Conservation (phyloP, 108 stramenopile genomes). For the Fragilaria crotonensis region DNA sequence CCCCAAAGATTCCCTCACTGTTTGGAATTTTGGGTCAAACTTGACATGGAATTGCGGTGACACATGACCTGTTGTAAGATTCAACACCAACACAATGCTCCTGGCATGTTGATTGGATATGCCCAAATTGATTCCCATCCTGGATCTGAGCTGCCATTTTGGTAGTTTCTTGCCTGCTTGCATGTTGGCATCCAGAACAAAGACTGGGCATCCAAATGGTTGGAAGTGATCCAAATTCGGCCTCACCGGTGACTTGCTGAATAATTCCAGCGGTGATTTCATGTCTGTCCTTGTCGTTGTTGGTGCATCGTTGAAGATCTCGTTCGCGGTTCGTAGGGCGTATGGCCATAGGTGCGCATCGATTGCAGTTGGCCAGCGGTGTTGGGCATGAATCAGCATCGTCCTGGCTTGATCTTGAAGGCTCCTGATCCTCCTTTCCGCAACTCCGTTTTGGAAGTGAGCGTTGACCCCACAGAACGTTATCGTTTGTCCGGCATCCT, state of each 20-base stretch:
- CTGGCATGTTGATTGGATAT: conserved; percentile 9
- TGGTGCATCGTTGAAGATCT: conserved; percentile 2
- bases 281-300: not conserved
- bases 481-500: not conserved
- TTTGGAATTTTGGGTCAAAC: conserved; percentile 26
- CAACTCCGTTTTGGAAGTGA: conserved; percentile 42
- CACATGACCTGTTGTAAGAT: conserved; percentile 8
- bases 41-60: conserved; percentile 19
- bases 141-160: conserved; percentile 16
- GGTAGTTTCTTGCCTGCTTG: conserved; percentile 20
- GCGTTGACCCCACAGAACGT: conserved; percentile 26
- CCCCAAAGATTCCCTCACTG: no score
- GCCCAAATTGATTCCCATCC: conserved; percentile 16
- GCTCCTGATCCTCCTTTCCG: conserved; percentile 26
- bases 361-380: conserved; percentile 19
- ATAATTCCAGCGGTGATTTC: conserved; percentile 5
- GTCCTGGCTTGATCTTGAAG: conserved; percentile 29
- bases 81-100: conserved; percentile 10
- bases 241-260: not conserved
- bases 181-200: conserved; percentile 14
- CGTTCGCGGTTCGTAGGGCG: conserved; percentile 11
- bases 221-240: conserved; percentile 4
- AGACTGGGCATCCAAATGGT: conserved; percentile 28
- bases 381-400: conserved; percentile 22
- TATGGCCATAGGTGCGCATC: conserved; percentile 28